Evolutionary conservation across 1,284 basidiomycete genomes (phyloP).

Genomic region (Heterobasidion occidentale): DNA sequence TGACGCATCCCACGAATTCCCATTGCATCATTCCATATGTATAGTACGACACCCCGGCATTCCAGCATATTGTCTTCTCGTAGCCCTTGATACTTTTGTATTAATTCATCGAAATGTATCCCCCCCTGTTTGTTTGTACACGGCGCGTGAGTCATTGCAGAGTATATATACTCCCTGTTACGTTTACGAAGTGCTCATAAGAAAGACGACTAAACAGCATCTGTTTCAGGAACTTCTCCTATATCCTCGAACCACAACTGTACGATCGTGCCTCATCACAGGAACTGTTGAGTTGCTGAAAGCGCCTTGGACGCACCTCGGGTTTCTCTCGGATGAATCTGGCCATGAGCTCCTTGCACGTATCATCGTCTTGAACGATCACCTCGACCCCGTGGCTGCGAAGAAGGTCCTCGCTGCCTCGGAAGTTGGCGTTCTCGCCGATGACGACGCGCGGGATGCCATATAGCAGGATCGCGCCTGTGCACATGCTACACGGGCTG

Average conservation of each 20-base stretch:
- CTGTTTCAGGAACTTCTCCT: slow-evolving; percentile 26
- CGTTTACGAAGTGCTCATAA: too few species aligned
- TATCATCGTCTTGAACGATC: slow-evolving; percentile 34
- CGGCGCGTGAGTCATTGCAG: neutral
- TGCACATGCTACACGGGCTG: slow-evolving; percentile 58
- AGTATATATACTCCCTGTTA: too few species aligned
- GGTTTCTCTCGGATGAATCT: slow-evolving; percentile 42
- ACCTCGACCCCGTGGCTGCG: slow-evolving; percentile 44
- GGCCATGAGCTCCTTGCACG: slow-evolving; percentile 38
- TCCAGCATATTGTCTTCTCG: neutral
- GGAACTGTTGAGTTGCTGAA: neutral
- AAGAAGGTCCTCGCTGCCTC: slow-evolving; percentile 43
- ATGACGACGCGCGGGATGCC: slow-evolving; percentile 54
- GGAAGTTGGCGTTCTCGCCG: slow-evolving; percentile 45
- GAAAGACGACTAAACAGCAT: neutral
- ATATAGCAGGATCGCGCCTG: slow-evolving; percentile 51
- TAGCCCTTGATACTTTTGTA: neutral
- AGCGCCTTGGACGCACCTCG: slow-evolving; percentile 28
- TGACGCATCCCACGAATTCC: neutral
- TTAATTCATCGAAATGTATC: neutral
- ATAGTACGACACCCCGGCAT: neutral
- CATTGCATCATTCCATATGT: neutral
- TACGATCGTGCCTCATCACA: neutral
- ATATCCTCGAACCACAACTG: slow-evolving; percentile 47
- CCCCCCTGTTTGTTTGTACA: neutral